A percentile compares a stretch with the other conserved stretches of the same genome.
These are phyloP conservation scores for Botryotinia calthae DNA, from an alignment of 2,329 filamentous ascomycete genomes.

Conservation along the genomic window DNA sequence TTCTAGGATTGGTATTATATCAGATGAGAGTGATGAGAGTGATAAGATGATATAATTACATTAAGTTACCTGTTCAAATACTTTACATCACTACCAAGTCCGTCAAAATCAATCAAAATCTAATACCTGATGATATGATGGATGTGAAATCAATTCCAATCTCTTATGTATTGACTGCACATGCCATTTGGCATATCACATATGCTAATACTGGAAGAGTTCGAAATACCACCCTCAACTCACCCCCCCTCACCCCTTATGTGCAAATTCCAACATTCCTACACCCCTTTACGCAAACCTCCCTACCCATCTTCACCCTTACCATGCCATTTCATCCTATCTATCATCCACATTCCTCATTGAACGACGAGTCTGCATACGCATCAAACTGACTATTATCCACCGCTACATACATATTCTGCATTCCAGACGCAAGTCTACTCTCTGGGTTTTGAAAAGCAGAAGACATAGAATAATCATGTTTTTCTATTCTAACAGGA, in stretches of 20 bases:
- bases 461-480: background rate
- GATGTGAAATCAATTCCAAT: background rate
- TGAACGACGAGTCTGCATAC: conserved; percentile 26
- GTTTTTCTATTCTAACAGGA: too few relatives aligned
- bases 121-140: background rate
- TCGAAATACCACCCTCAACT: background rate
- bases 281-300: too few relatives aligned
- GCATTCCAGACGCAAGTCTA: background rate
- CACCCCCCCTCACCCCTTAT: background rate
- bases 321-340: background rate
- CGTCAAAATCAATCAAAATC: background rate
- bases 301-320: background rate
- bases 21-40: too few relatives aligned
- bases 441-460: background rate
- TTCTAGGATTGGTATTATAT: too few relatives aligned
- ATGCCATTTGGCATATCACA: too few relatives aligned
- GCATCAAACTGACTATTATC: conserved; percentile 27
- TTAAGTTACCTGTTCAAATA: background rate
- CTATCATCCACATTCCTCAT: conserved; percentile 13
- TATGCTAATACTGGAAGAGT: too few relatives aligned
- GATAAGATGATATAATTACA: too few relatives aligned
- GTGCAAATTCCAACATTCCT: background rate
- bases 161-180: too few relatives aligned
- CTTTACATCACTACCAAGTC: background rate
- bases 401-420: conserved; percentile 26